Evolutionary conservation across 768 basidiomycete species (phyloP), one percentile per base, ranked within the genome.

Genomic region (Tephrocybe rancida): DNA sequence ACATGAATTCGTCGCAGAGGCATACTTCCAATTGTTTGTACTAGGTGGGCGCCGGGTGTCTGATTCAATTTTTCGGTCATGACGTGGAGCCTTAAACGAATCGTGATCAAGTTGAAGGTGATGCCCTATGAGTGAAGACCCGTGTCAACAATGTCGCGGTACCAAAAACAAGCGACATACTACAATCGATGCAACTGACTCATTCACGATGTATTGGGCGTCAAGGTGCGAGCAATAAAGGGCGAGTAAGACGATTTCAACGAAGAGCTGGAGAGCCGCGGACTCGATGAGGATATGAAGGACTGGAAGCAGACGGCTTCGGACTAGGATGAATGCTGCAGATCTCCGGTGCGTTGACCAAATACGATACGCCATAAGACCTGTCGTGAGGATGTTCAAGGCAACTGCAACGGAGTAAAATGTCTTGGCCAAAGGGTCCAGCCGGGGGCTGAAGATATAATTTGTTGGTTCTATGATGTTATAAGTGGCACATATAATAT

Each of bases 1-100:
- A 55, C 48, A 16, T 55, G 47, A 22, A 55, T 55, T 5, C 53
- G 53, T 11, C 53, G 29, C 43, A 55, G 8, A 25, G 53, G 47
- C 9, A 49, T 14, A 32, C 53, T 55, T 18, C 53, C 53, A 18
- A 55, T 55, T n/a, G 53, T 55, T 35, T 55, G 53, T n/a, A n/a
- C n/a, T n/a, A n/a, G 21, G 44, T 42, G n/a, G n/a, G 5, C 5
- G 50, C 43, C 26, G 48, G 39, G 2, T 6, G 29, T 25, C 21
- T 44, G n/a, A 26, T 19, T 49, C 3, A 42, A 44, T n/a, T n/a
- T 24, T 16, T 24, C 27, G 10, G 39, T 16, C 37, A 55, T 44
- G 2, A 22, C 16, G 44, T 49, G 48, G 13, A 55, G 48, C 47
- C 39, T 48, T 21, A 55, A 49, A 16, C 53, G 53, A 21, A 55